Percentiles rank a stretch among this genome's conserved stretches.
Conservation (phyloP, 2,329 filamentous ascomycete species). For the Penicillium olsonii region DNA sequence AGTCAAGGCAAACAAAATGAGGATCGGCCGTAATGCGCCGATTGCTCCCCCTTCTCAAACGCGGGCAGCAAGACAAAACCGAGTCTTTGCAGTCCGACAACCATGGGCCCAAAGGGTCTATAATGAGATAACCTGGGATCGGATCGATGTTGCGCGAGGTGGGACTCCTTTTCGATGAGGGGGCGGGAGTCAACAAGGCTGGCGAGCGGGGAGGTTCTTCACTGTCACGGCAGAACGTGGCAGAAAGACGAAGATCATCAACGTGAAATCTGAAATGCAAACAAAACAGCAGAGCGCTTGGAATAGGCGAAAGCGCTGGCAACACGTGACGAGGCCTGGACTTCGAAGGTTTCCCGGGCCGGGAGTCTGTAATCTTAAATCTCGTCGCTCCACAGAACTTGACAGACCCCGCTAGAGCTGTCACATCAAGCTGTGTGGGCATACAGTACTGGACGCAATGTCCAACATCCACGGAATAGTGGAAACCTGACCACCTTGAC, state of each 20-base stretch:
- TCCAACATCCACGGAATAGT: no score
- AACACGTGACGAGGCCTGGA: slow-evolving; percentile 27
- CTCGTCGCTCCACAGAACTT: neutral
- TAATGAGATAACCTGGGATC: neutral
- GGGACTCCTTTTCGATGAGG: slow-evolving; percentile 8
- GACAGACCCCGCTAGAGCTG: neutral
- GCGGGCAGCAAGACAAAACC: slow-evolving; percentile 4
- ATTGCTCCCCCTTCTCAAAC: slow-evolving; percentile 9
- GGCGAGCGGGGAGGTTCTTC: slow-evolving; percentile 8
- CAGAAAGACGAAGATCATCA: neutral
- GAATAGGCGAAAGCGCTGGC: slow-evolving; percentile 8
- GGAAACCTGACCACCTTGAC: no score
- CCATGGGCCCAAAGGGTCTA: slow-evolving; percentile 1
- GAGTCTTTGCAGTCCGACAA: neutral
- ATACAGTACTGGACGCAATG: no score
- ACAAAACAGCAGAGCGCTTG: neutral
- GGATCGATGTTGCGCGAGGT: neutral
- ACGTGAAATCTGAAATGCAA: neutral
- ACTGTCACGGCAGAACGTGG: neutral
- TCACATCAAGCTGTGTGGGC: no score
- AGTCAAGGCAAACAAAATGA: slow-evolving; percentile 6
- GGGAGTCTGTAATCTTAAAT: neutral
- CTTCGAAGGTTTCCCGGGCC: neutral
- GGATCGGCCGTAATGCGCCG: slow-evolving; percentile 14
- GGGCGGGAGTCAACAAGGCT: slow-evolving; percentile 11